Base-by-base conservation (phyloP, 176 grass and related monocot genomes). In the Rhynchospora pubera region DNA sequence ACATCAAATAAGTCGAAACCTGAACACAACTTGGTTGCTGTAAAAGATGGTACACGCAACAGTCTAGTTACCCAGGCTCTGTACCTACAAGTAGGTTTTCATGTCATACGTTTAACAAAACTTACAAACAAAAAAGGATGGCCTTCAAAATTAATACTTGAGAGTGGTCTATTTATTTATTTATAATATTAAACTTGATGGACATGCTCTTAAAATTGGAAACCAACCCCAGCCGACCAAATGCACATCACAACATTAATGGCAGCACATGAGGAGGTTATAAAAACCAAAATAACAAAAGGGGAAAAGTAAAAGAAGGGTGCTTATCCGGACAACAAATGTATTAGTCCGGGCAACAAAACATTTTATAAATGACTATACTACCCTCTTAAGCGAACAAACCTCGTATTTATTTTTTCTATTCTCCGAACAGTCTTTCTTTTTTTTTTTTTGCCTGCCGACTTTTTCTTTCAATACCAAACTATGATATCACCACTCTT, bases 181-280 rank as follows among this genome's bases (percentile, higher is more conserved):
- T 11, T 79, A 7, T 79, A 50, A 48, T 47, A 64, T 64, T 28
- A 65, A 82, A 61, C 21, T 48, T 66, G 47, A 48, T 53, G 59
- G n/a, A 50, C 62, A 64, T 82, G 59, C 62, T 80, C 6, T 79
- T 79, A 45, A 79, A 60, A 80, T 19, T 45, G 78, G 78, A 80
- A 80, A 82, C 59, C 59, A 64, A 64, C 59, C 59, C 62, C 42
- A 7, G 79, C 79, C 79, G 79, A 82, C 79, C 79, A 82, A 64
- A 65, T 82, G 59, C 56, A 82, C 79, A 82, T 82, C 79, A 82
- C 48, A n/a, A 12, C 79, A 82, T 82, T 82, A 82, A 82, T 66
- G 32, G 46, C 26, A 48, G 18, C 58, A 82, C 61, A 82, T 66
- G 79, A 82, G 32, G 46, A 46, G 56, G 18, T 64, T 60, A 65